Evolutionary conservation across 305 asterid species (phyloP), one percentile per base, ranked within the genome.

Genomic region (Solanum hybrid): DNA sequence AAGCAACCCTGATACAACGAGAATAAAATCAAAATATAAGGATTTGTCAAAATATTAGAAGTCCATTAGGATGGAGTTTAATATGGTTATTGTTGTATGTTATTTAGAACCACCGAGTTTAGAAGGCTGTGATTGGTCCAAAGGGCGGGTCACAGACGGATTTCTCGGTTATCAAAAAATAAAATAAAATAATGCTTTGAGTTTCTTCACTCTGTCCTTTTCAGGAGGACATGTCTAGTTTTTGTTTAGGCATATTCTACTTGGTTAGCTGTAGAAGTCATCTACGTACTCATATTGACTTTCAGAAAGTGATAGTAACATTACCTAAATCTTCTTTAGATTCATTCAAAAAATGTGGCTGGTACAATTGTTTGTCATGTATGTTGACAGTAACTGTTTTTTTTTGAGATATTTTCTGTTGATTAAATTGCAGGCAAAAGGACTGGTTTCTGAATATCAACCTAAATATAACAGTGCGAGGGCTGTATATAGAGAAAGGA

Each of bases 401-500:
- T 41, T 84, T 41, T 51, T 17, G 39, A 51, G 76, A 61, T 61
- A 61, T 32, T 32, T 31, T 57, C 51, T 33, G 88, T 86, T 86
- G 89, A 86, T 61, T 61, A 61, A 22, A 86, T 86, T 94, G 93
- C 94, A 97, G 99, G 99, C 99, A 77, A 97, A 97, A 94, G 99
- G 98, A 79, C 92, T 97, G 94, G 41, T 96, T 91, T 95, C 98
- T 88, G 99, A 97, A 89, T 97, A 95, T 91, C 99, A 97, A 93
- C 98, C 98, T 70, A 96, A 96, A 92, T 96, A 94, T 91, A 97
- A 96, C 92, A 97, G 99, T 91, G 99, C 99, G 33, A 95, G 96
- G 93, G 99, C 99, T 93, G 99, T 97, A 90, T 96, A 96, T 93
- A 91, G 98, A 93, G 99, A 97, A 95, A 94, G 95, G 89, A 97